phyloP scores from a whole-genome alignment of 2,329 filamentous ascomycete genomes.

The Xylaria sp. region DNA sequence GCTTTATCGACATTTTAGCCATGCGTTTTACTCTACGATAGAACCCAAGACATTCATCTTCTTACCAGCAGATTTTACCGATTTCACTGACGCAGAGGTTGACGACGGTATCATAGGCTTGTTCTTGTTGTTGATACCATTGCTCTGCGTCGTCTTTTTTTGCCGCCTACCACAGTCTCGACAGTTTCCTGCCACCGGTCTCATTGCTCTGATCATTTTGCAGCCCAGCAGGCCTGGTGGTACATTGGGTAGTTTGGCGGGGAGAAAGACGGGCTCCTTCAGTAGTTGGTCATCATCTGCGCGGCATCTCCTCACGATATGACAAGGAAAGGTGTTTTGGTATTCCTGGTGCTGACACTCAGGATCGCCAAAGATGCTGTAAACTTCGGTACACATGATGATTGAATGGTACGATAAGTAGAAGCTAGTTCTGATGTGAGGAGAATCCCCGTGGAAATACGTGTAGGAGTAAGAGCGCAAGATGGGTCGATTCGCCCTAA shows the following conservation, averaged over 20 bases:
- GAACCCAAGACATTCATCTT: not conserved
- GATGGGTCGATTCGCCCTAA: not conserved
- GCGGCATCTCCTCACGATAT: slow-evolving; percentile 41
- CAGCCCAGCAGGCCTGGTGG: slow-evolving; percentile 41
- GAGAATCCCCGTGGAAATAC: not conserved
- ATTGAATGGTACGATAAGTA: not conserved
- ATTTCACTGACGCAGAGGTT: not conserved
- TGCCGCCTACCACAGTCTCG: slow-evolving; percentile 19
- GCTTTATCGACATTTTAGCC: slow-evolving; percentile 13
- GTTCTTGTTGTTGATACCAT: not conserved
- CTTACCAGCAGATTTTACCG: slow-evolving; percentile 14
- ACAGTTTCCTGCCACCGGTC: slow-evolving; percentile 44
- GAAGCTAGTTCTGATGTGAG: not conserved
- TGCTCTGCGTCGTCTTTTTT: slow-evolving; percentile 5
- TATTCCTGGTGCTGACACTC: slow-evolving; percentile 50
- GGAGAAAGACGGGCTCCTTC: slow-evolving; percentile 40
- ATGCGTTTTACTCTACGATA: not conserved
- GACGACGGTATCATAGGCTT: not conserved
- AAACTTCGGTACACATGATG: slow-evolving; percentile 52
- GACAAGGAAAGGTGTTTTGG: slow-evolving; percentile 52
- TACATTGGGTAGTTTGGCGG: slow-evolving; percentile 37
- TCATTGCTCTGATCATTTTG: slow-evolving; percentile 37
- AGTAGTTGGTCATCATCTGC: slow-evolving; percentile 42
- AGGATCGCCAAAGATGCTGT: slow-evolving; percentile 41
- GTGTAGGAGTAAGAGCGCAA: not conserved